Conservation (phyloP, 2,329 filamentous ascomycete species). For the Mariannaea sp. region DNA sequence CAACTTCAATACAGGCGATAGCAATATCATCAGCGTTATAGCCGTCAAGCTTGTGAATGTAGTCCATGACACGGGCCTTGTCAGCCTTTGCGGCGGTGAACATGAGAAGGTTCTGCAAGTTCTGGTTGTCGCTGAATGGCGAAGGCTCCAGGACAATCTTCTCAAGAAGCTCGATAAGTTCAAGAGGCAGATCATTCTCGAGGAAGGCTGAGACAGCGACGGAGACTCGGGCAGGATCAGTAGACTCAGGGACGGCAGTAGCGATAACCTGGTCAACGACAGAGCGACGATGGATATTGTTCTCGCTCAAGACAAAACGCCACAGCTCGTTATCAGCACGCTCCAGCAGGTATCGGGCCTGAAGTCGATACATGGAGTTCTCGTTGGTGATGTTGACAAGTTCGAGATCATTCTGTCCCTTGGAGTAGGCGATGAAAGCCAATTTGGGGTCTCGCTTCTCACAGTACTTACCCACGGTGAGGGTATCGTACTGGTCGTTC, state of each 20-base stretch:
- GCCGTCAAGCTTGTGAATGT: slow-evolving; percentile 87
- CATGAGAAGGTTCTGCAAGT: slow-evolving; percentile 93
- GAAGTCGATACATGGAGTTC: slow-evolving; percentile 99
- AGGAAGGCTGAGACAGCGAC: slow-evolving; percentile 94
- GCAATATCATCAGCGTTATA: slow-evolving; percentile 95
- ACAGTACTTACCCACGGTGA: slow-evolving; percentile 95
- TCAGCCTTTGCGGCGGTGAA: slow-evolving; percentile 97
- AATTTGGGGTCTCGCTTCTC: slow-evolving; percentile 98
- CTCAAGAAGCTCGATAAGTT: slow-evolving; percentile 96
- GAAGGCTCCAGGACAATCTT: slow-evolving; percentile 99
- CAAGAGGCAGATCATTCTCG: slow-evolving; percentile 84
- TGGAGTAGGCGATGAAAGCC: slow-evolving; percentile 91
- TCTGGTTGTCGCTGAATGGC: slow-evolving; percentile 96
- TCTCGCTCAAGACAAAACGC: slow-evolving; percentile 91
- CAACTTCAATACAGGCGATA: slow-evolving; percentile 89
- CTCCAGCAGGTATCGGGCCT: slow-evolving; percentile 92
- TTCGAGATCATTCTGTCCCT: slow-evolving; percentile 96
- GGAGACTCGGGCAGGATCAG: slow-evolving; percentile 91
- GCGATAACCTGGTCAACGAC: slow-evolving; percentile 96
- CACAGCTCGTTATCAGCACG: slow-evolving; percentile 89
- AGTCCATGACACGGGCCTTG: slow-evolving; percentile 92
- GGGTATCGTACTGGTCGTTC: slow-evolving; percentile 94
- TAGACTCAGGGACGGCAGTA: slow-evolving; percentile 90
- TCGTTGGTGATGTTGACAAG: slow-evolving; percentile 98
- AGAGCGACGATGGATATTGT: slow-evolving; percentile 93